Evolutionary conservation across 495 filamentous ascomycete species (phyloP).

Genomic region (Penicillium nucicola): DNA sequence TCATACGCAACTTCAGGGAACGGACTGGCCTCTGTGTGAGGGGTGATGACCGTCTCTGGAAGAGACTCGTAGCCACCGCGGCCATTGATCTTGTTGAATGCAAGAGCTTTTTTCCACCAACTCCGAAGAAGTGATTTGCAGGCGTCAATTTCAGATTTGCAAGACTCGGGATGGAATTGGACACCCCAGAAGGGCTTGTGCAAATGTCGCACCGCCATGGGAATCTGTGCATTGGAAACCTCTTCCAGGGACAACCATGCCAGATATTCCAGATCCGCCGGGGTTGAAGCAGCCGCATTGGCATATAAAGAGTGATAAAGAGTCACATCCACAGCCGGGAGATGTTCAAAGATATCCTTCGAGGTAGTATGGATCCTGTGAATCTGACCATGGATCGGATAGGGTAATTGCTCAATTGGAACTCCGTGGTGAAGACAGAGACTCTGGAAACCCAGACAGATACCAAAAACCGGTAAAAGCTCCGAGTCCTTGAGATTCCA

Average conservation of each 20-base stretch:
- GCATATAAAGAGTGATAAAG: conserved; percentile 87
- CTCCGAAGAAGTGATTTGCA: conserved; percentile 65
- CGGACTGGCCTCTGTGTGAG: conserved; percentile 13
- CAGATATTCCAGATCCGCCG: conserved; percentile 29
- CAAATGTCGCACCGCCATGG: conserved; percentile 74
- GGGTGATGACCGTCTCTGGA: conserved; percentile 23
- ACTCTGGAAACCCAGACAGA: conserved; percentile 92
- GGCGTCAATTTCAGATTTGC: conserved; percentile 70
- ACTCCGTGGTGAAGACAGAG: conserved; percentile 67
- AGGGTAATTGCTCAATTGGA: conserved; percentile 55
- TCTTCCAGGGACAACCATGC: conserved; percentile 35
- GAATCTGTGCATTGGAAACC: conserved; percentile 39
- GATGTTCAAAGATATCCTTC: conserved; percentile 50
- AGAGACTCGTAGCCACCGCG: conserved; percentile 29
- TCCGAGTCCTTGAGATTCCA: conserved; percentile 63
- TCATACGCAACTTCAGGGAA: conserved; percentile 31
- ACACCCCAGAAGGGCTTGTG: conserved; percentile 82
- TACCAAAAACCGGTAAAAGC: conserved; percentile 74
- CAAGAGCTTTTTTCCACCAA: conserved; percentile 61
- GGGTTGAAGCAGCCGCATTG: conserved; percentile 30
- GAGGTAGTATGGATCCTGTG: conserved; percentile 54
- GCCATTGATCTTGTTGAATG: conserved; percentile 35
- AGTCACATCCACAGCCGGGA: conserved; percentile 64
- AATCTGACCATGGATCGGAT: conserved; percentile 80
- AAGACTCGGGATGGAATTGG: conserved; percentile 93